phyloP scores from a whole-genome alignment of 768 basidiomycete genomes.

The Pholiota molesta region DNA sequence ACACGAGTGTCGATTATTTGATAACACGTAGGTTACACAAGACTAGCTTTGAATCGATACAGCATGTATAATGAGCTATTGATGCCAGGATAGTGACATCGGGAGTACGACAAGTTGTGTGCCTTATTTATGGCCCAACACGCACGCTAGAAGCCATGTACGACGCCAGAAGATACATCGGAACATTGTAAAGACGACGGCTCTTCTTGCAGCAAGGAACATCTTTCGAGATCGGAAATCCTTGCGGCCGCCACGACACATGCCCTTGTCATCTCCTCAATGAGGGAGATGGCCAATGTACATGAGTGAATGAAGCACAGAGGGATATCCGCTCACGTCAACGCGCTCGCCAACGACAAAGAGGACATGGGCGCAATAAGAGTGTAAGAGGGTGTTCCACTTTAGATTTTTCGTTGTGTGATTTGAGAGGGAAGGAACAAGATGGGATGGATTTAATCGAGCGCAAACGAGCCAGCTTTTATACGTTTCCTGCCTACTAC shows the following conservation, averaged over 20 bases:
- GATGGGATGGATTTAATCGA: neutral
- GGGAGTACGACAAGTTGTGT: neutral
- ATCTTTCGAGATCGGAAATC: conserved; percentile 32
- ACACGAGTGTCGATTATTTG: no score
- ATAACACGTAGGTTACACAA: no score
- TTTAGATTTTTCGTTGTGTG: neutral
- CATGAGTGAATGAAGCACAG: conserved; percentile 31
- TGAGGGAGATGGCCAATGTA: conserved; percentile 13
- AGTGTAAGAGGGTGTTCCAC: neutral
- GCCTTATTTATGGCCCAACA: neutral
- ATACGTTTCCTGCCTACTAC: conserved; percentile 6
- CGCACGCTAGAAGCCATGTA: neutral
- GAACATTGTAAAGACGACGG: neutral
- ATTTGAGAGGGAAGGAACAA: neutral
- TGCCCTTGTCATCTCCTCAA: conserved; percentile 14
- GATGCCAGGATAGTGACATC: no score
- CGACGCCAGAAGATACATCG: neutral
- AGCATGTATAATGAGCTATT: no score
- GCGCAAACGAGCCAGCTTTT: conserved; percentile 2
- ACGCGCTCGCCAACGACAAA: neutral
- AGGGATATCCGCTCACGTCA: conserved; percentile 27
- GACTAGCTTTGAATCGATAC: no score
- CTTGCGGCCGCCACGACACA: conserved; percentile 45
- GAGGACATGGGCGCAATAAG: neutral
- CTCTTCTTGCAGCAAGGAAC: neutral